Percentiles rank a stretch among this genome's conserved stretches.
Evolutionary conservation across 352 stramenopile species (phyloP).

Genomic region (Pythium phragmitis): DNA sequence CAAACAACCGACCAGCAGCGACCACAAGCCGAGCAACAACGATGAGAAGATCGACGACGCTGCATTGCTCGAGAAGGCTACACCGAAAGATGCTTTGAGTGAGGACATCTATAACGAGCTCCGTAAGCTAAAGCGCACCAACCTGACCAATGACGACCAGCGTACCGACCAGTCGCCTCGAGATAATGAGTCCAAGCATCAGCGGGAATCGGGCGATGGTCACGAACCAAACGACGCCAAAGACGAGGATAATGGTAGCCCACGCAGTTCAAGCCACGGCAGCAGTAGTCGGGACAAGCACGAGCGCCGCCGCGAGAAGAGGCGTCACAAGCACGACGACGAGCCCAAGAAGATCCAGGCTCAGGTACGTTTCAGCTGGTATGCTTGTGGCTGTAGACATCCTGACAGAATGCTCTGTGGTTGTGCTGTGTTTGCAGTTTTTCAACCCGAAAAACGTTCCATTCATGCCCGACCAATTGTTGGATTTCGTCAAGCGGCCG

Average conservation of each 20-base stretch:
- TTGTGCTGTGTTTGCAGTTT: slow-evolving; percentile 36
- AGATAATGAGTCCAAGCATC: slow-evolving; percentile 28
- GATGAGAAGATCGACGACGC: slow-evolving; percentile 27
- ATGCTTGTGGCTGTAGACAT: background rate
- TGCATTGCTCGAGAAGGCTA: slow-evolving; percentile 23
- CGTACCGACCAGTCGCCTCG: slow-evolving; percentile 20
- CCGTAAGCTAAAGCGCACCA: slow-evolving; percentile 44
- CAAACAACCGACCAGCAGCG: slow-evolving; percentile 5
- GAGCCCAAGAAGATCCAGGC: slow-evolving; percentile 68
- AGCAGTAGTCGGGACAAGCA: slow-evolving; percentile 36
- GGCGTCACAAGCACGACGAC: slow-evolving; percentile 55
- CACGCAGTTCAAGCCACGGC: background rate
- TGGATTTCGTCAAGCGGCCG: slow-evolving; percentile 78
- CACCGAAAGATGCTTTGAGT: slow-evolving; percentile 22
- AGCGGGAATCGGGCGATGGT: slow-evolving; percentile 15
- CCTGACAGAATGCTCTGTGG: background rate
- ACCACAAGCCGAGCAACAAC: slow-evolving; percentile 29
- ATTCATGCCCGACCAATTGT: slow-evolving; percentile 77
- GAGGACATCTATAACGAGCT: slow-evolving; percentile 64
- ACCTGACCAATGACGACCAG: slow-evolving; percentile 32
- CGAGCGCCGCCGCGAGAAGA: slow-evolving; percentile 54
- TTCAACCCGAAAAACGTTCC: slow-evolving; percentile 85
- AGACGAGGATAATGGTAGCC: slow-evolving; percentile 5
- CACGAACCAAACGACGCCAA: slow-evolving; percentile 36
- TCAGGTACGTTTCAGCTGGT: slow-evolving; percentile 25